Conservation (phyloP, 352 stramenopile genomes). For the Pythium monospermum region DNA sequence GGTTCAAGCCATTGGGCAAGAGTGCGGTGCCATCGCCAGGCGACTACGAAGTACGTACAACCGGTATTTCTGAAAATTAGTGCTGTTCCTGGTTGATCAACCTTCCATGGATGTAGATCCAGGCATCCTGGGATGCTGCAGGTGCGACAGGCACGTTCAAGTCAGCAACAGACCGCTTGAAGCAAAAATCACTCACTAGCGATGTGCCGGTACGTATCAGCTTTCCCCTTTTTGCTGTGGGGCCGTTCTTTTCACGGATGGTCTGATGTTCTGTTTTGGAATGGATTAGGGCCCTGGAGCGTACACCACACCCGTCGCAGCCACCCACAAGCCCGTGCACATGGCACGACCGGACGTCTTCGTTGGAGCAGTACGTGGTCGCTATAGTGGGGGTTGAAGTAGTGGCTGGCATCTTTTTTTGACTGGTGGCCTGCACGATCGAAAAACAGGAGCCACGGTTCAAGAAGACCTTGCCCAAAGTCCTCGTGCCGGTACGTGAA, state of each 20-base stretch:
- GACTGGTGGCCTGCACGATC: too few species aligned
- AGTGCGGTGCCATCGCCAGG: slow-evolving; percentile 41
- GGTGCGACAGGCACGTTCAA: slow-evolving; percentile 64
- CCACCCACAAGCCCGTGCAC: slow-evolving; percentile 51
- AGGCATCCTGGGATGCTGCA: slow-evolving; percentile 54
- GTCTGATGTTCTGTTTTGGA: neutral
- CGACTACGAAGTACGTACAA: slow-evolving; percentile 63
- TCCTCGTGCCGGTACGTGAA: slow-evolving; percentile 49
- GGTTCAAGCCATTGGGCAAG: slow-evolving; percentile 39
- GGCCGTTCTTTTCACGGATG: neutral
- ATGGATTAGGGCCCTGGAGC: slow-evolving; percentile 43
- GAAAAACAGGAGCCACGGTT: slow-evolving; percentile 81
- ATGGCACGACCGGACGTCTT: slow-evolving; percentile 70
- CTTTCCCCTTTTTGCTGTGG: too few species aligned
- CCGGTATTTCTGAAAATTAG: too few species aligned
- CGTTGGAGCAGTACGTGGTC: slow-evolving; percentile 40
- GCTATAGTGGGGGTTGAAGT: neutral
- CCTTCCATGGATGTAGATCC: too few species aligned
- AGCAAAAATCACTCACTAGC: slow-evolving; percentile 25
- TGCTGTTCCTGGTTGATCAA: too few species aligned
- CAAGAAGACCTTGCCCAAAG: slow-evolving; percentile 54
- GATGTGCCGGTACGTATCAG: slow-evolving; percentile 51
- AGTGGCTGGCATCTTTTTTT: neutral
- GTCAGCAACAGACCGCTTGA: slow-evolving; percentile 52
- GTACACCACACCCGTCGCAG: slow-evolving; percentile 34